These are phyloP conservation scores for Hanseniaspora uvarum DNA, from an alignment of 1,139 yeast species.

Conservation along the genomic window DNA sequence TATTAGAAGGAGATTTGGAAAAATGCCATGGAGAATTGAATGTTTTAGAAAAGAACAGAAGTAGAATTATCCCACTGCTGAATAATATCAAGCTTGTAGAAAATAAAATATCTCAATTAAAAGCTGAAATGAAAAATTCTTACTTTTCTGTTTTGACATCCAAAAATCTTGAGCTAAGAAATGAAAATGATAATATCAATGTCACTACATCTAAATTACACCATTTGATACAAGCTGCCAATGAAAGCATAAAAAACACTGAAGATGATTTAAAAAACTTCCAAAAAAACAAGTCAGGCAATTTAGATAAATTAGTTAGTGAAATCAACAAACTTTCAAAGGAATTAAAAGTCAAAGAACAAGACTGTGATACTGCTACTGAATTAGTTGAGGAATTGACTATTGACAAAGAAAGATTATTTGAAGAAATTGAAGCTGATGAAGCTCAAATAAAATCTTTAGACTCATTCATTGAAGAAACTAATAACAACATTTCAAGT, in stretches of 20 bases:
- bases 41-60: slow-evolving; percentile 40
- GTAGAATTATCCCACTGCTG: slow-evolving; percentile 48
- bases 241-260: slow-evolving; percentile 43
- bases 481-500: slow-evolving; percentile 32
- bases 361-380: slow-evolving; percentile 39
- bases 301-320: slow-evolving; percentile 54
- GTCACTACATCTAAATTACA: slow-evolving; percentile 35
- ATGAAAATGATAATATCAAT: slow-evolving; percentile 42
- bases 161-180: slow-evolving; percentile 40
- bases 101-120: slow-evolving; percentile 58
- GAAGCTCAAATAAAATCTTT: slow-evolving; percentile 37
- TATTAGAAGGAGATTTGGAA: slow-evolving; percentile 36
- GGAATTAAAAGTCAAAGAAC: slow-evolving; percentile 36
- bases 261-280: slow-evolving; percentile 79
- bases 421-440: slow-evolving; percentile 43
- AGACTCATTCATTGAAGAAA: slow-evolving; percentile 35
- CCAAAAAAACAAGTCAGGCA: slow-evolving; percentile 66
- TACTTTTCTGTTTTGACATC: slow-evolving; percentile 44
- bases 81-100: slow-evolving; percentile 54
- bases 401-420: slow-evolving; percentile 61
- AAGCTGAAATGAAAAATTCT: slow-evolving; percentile 51
- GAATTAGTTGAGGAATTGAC: slow-evolving; percentile 54
- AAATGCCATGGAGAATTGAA: slow-evolving; percentile 37
- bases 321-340: slow-evolving; percentile 41
- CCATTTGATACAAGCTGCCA: slow-evolving; percentile 27